Evolutionary conservation across 306 rosid genomes (phyloP), one percentile per base, ranked within the genome.

Genomic region (Quercus wislizeni): DNA sequence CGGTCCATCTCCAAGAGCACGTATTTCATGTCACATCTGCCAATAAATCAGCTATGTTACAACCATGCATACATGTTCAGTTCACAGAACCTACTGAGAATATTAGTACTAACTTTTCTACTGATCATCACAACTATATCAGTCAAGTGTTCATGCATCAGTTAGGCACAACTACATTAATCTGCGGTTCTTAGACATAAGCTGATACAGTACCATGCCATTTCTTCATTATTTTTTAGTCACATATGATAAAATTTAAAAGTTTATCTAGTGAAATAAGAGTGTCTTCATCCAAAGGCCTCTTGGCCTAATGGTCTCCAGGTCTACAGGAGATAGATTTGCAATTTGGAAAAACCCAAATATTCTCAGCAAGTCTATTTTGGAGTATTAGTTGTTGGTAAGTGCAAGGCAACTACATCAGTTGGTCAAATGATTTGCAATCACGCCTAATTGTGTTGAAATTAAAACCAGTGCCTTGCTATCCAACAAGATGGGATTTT

Each of bases 1-100:
- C 99, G 78, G 88, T 96, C 99, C 99, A 96, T 96, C 87, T 96
- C 99, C 82, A 96, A 71, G 76, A 96, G 83, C 84, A 93, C 91
- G 67, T 76, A 86, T 87, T 96, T 93, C 98, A 93, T 91, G 30
- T 93, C 98, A 78, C 99, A 96, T 76, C 99, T 96, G 90, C 76
- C 41, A 61, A 74, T 74, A 67, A 56, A 73, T 14, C 58, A 76
- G 76, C 15, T 5, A 69, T 55, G 76, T 88, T 57, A 79, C 83
- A 82, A 54, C 76, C 76, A 74, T 61, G 61, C 79, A 2, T 10
- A 21, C 27, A 59, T 61, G 35, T 79, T 38, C 21, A 9, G 27
- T 2, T 12, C 9, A 13, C 30, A 64, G 71, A 55, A 33, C 43
- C 43, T 20, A 76, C 19, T 54, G 8, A 52, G 21, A 10, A 6